Percentiles rank a stretch among this genome's conserved stretches.
Conservation (phyloP, 257 asterid genomes). For the Petrea volubilis region DNA sequence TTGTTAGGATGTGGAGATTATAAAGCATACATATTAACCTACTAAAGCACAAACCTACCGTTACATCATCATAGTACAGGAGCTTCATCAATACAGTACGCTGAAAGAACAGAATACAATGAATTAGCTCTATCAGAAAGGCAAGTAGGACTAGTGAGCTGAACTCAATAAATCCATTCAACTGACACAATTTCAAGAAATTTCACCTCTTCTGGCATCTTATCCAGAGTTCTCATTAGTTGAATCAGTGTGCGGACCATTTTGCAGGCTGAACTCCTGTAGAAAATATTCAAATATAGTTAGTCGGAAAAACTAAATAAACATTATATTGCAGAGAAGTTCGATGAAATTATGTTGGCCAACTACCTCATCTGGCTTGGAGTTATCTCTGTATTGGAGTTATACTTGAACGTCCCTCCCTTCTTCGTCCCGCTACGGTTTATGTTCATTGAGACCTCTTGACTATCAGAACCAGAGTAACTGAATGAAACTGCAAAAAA, state of each 20-base stretch:
- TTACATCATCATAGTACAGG: conserved; percentile 78
- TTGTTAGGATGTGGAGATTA: background rate
- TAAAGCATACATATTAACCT: background rate
- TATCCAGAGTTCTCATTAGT: conserved; percentile 91
- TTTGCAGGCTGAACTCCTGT: conserved; percentile 96
- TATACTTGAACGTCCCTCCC: conserved; percentile 69
- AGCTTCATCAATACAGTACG: conserved; percentile 95
- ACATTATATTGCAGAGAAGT: conserved; percentile 1
- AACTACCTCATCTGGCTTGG: conserved; percentile 89
- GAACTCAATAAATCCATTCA: conserved; percentile 9
- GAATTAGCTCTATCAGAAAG: conserved; percentile 19
- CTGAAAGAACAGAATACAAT: conserved; percentile 49
- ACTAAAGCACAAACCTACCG: conserved; percentile 54
- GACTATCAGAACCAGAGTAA: conserved; percentile 70
- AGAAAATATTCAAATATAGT: conserved; percentile 14
- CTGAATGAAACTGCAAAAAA: conserved; percentile 81
- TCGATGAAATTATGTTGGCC: background rate
- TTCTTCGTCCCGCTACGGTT: conserved; percentile 80
- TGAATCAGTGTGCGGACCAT: conserved; percentile 87
- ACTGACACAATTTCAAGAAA: conserved; percentile 20
- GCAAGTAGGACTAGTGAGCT: conserved; percentile 10
- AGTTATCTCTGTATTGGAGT: conserved; percentile 72
- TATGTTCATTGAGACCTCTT: conserved; percentile 90
- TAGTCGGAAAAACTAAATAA: conserved; percentile 9
- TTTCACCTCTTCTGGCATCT: conserved; percentile 92